phyloP scores from a whole-genome alignment of 495 filamentous ascomycete genomes.

The Aspergillus asperescens region DNA sequence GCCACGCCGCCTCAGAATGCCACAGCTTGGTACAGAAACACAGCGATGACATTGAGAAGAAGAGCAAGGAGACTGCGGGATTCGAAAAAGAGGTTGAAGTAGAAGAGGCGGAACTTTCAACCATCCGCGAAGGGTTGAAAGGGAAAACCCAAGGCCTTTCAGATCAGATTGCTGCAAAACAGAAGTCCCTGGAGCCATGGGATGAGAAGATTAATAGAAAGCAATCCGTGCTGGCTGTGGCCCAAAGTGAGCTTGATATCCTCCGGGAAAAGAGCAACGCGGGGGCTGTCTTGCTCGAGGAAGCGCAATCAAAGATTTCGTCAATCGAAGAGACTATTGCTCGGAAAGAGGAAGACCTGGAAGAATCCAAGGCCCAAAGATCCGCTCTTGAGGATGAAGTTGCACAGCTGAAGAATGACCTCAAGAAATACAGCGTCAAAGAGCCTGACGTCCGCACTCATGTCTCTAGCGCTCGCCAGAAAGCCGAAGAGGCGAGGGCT shows the following conservation, averaged over 20 bases:
- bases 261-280: conserved; percentile 82
- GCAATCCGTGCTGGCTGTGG: conserved; percentile 85
- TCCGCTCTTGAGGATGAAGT: conserved; percentile 68
- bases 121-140: conserved; percentile 77
- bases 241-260: conserved; percentile 90
- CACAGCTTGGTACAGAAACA: conserved; percentile 72
- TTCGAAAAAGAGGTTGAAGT: conserved; percentile 67
- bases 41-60: conserved; percentile 68
- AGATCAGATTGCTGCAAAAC: conserved; percentile 84
- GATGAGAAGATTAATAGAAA: conserved; percentile 95
- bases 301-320: conserved; percentile 73
- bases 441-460: conserved; percentile 76
- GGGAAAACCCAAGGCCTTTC: conserved; percentile 94
- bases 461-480: conserved; percentile 83
- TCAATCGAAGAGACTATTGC: conserved; percentile 63
- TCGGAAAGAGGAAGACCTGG: conserved; percentile 66
- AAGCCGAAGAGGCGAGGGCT: conserved; percentile 88
- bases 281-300: conserved; percentile 73
- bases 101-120: conserved; percentile 76
- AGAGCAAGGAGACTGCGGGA: conserved; percentile 59
- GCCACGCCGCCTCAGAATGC: conserved; percentile 65
- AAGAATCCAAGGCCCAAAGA: conserved; percentile 69
- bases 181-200: conserved; percentile 94
- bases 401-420: conserved; percentile 59
- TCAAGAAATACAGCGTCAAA: conserved; percentile 63